Conservation (phyloP, 2,329 filamentous ascomycete species). For the Hirsutella minnesotensis region DNA sequence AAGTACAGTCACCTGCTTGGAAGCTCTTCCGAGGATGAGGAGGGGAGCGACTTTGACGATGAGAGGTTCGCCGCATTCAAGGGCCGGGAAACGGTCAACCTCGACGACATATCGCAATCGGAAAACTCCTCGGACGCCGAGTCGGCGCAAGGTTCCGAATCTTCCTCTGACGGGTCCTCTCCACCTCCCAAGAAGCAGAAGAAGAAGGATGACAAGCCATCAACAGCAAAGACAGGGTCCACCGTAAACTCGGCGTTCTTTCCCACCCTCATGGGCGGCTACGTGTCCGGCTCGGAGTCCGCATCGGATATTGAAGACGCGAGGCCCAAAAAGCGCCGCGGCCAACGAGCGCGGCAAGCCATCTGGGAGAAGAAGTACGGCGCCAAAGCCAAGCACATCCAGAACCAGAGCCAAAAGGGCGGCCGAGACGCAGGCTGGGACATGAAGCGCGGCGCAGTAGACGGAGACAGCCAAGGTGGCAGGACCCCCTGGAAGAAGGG, state of each 20-base stretch:
- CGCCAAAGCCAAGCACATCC: conserved; percentile 54
- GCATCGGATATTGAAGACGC: conserved; percentile 55
- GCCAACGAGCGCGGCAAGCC: conserved; percentile 65
- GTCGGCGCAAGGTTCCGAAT: conserved; percentile 10
- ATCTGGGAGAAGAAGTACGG: conserved; percentile 77
- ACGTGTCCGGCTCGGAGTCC: conserved; percentile 64
- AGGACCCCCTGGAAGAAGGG: conserved; percentile 43
- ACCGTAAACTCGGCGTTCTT: conserved; percentile 48
- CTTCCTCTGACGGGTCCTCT: conserved; percentile 13
- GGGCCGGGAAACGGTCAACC: conserved; percentile 22
- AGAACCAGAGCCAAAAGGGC: conserved; percentile 22
- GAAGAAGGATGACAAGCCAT: conserved; percentile 8
- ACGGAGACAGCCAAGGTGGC: conserved; percentile 20
- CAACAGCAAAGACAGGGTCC: conserved; percentile 7
- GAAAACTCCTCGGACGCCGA: conserved; percentile 20
- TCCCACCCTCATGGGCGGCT: conserved; percentile 67
- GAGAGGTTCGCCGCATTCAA: conserved; percentile 17
- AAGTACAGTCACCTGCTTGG: conserved; percentile 35
- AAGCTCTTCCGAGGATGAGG: conserved; percentile 30
- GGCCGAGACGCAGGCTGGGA: conserved; percentile 45
- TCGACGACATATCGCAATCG: conserved; percentile 28
- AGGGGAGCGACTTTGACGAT: conserved; percentile 19
- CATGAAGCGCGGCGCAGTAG: conserved; percentile 41
- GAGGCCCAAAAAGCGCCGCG: conserved; percentile 58
- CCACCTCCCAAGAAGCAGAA: conserved; percentile 13